Evolutionary conservation across 805 yeast genomes (phyloP), one percentile per base, ranked within the genome.

Genomic region (Komagataella pseudopastoris): DNA sequence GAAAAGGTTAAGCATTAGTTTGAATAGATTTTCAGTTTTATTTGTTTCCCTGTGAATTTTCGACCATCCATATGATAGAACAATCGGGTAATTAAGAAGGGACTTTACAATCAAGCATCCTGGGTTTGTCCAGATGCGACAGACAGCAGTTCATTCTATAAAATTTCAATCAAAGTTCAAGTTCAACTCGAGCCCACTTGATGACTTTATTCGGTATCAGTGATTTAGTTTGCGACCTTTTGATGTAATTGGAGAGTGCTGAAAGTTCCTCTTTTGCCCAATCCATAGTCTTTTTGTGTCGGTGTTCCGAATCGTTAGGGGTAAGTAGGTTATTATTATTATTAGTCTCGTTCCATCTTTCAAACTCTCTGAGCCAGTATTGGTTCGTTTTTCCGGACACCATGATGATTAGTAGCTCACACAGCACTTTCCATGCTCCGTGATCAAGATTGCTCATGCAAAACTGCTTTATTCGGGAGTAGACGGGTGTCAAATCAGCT

Each of bases 1-100:
- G 66, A 78, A 60, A 83, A 86, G n/a, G 24, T 14, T 20, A 17
- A 23, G 50, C 47, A 10, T 16, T 43, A 47, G 23, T 44, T 17
- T 22, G 36, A 22, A 22, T 49, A n/a, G 10, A 12, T 22, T 22
- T 10, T 24, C 16, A 20, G 16, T 10, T 30, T 10, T 30, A 30
- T 5, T 30, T 14, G n/a, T 30, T 10, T 6, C 12, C 8, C 36
- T 6, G 36, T 30, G 39, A 8, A 30, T 30, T 10, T 30, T 10
- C 39, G n/a, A 30, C n/a, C 20, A 3, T 20, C 20, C 20, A 2
- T 20, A 20, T 20, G 20, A 20, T 2, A 20, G 20, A 20, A 20
- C 20, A 20, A 18, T 20, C 20, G 20, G 20, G 20, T 20, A 20
- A 20, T 3, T 2, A 20, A 20, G 20, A 20, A 20, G 20, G 2